Evolutionary conservation across 805 yeast genomes (phyloP), one percentile per base, ranked within the genome.

Genomic region (Ogataea haglerorum): DNA sequence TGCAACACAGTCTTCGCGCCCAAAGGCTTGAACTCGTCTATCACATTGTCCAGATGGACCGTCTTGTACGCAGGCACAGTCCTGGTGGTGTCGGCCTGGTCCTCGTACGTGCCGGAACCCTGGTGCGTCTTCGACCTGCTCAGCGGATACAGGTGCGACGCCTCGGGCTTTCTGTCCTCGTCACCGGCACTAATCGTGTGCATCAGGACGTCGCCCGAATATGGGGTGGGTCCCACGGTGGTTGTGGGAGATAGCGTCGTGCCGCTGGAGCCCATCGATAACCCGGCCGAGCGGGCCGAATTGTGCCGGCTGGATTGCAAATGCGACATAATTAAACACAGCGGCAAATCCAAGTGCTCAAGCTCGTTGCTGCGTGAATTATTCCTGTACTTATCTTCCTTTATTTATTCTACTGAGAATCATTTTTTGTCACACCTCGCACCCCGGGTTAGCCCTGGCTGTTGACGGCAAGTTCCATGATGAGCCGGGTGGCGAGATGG

Each of bases 391-490:
- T 38, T 38, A 30, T 38, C 41, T 31, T 19, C 21, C 21, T 19
- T 38, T 37, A 24, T 15, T 32, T 23, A 14, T 30, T 32, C 27
- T 36, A 21, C 25, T 34, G 30, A n/a, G 16, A 22, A 40, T 33
- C 19, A 35, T n/a, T 12, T 19, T 12, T 9, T 3, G n/a, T 26
- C 10, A 33, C 42, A 33, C 36, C 37, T 32, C 34, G 27, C 30
- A 34, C 38, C 31, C 6, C 7, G n/a, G 9, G 16, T 34, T 40
- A 60, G 6, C 64, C 58, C 52, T 88, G 96, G 56, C 91, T 80
- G 58, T 91, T 93, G 13, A 93, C 98, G 1, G 99, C 99, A 50
- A 91, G 72, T 63, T 91, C 98, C 96, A 91, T 89, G 47, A 91
- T 91, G 49, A 91, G 73, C 56, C 89, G 70, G 2, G 98, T 91